Evolutionary conservation across 495 filamentous ascomycete species (phyloP).

Genomic region (Penicillium verhagenii): DNA sequence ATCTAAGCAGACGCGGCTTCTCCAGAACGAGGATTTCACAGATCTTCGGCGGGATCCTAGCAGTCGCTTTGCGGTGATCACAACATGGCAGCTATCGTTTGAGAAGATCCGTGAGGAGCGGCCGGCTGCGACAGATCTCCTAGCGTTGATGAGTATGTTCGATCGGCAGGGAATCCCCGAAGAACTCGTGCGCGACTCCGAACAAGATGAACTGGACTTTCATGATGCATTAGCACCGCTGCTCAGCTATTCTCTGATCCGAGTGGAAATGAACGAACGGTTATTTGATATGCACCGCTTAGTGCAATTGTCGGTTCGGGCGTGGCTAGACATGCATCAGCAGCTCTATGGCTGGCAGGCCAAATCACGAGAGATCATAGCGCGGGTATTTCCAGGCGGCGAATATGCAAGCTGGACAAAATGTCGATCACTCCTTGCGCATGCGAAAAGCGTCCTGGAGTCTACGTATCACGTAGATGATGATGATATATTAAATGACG

Average conservation of each 20-base stretch:
- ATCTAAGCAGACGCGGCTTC: constrained; percentile 9
- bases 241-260: neutral
- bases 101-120: neutral
- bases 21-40: constrained; percentile 7
- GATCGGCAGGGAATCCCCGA: neutral
- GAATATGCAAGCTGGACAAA: constrained; percentile 26
- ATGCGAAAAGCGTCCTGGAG: constrained; percentile 23
- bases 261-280: neutral
- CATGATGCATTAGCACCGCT: neutral
- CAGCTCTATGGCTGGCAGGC: neutral
- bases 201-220: neutral
- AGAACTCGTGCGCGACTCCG: neutral
- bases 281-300: neutral
- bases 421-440: constrained; percentile 27
- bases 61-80: neutral
- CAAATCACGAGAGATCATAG: constrained; percentile 26
- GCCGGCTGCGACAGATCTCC: neutral
- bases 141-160: neutral
- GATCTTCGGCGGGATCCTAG: constrained; percentile 29
- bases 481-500: constrained; percentile 10
- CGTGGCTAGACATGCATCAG: neutral
- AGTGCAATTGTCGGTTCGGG: neutral
- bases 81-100: neutral
- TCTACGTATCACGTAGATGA: neutral
- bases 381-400: constrained; percentile 33